A percentile compares a stretch with the other conserved stretches of the same genome.
These are phyloP conservation scores for Paramarasmius palmivorus DNA, from an alignment of 1,284 basidiomycete species.

Conservation along the genomic window DNA sequence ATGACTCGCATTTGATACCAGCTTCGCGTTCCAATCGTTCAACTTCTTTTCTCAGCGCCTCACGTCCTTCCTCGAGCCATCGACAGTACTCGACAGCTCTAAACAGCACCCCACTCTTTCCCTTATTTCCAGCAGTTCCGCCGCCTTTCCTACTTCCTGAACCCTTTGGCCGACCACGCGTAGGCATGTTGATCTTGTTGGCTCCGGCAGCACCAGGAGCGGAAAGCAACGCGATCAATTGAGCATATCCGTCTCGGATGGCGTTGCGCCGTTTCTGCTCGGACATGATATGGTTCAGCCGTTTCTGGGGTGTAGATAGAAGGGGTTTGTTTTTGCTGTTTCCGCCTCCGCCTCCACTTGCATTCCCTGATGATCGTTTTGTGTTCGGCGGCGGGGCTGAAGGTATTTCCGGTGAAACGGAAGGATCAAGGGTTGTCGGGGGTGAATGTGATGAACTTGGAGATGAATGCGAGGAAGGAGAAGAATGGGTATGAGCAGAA, in stretches of 20 bases:
- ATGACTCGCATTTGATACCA: conserved; percentile 31
- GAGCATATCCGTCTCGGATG: conserved; percentile 86
- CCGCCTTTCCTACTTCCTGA: conserved; percentile 49
- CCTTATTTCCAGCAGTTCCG: conserved; percentile 65
- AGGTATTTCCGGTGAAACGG: neutral
- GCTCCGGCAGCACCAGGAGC: conserved; percentile 63
- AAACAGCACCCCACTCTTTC: conserved; percentile 81
- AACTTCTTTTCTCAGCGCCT: conserved; percentile 66
- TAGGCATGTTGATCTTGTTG: conserved; percentile 63
- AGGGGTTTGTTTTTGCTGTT: conserved; percentile 57
- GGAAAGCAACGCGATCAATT: conserved; percentile 76
- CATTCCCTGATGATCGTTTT: conserved; percentile 16
- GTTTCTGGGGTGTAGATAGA: conserved; percentile 83
- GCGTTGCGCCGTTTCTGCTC: conserved; percentile 90
- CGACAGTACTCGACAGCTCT: conserved; percentile 76
- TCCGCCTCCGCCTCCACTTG: too few relatives aligned
- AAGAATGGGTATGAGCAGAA: conserved; percentile 25
- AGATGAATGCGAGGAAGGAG: conserved; percentile 32
- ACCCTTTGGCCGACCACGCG: conserved; percentile 77
- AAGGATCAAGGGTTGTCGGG: conserved; percentile 2
- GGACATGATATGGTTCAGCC: conserved; percentile 92
- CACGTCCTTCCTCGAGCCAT: conserved; percentile 74
- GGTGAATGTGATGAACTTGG: conserved; percentile 17
- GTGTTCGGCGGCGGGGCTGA: conserved; percentile 9
- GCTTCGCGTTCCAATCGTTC: conserved; percentile 60